Conservation (phyloP, 2,329 filamentous ascomycete species). For the Botrytis deweyae region DNA sequence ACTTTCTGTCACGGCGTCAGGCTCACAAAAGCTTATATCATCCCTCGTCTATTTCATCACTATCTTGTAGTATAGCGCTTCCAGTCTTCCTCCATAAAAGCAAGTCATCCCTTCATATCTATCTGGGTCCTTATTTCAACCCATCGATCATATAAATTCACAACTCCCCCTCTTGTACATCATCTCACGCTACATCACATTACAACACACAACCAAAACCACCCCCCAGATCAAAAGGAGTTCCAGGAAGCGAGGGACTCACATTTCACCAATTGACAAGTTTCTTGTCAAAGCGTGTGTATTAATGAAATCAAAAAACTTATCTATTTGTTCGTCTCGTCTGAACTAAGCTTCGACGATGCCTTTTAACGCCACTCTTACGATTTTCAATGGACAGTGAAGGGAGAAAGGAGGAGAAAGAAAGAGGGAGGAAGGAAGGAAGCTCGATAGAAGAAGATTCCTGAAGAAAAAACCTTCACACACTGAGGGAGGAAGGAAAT, state of each 20-base stretch:
- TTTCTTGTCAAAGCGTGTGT: not conserved
- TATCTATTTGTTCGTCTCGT: not conserved
- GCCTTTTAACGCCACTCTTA: slow-evolving; percentile 7
- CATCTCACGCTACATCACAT: not conserved
- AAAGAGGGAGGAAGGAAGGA: not conserved
- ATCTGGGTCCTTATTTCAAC: not conserved
- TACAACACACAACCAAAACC: not conserved
- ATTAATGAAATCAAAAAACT: not conserved
- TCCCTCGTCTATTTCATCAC: not conserved
- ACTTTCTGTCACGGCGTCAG: not conserved
- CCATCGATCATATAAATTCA: not conserved
- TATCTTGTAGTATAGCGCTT: not conserved
- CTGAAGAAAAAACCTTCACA: not conserved
- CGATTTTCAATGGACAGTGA: not conserved
- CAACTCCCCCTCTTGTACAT: not conserved
- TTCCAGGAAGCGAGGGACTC: not conserved
- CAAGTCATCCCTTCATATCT: not conserved
- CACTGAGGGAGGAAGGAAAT: not conserved
- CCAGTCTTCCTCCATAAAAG: not conserved
- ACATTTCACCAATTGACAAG: not conserved
- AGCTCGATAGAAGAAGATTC: not conserved
- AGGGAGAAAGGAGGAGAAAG: not conserved
- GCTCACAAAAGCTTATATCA: not conserved
- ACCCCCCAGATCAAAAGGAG: not conserved
- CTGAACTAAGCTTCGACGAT: not conserved